Conservation (phyloP, 768 basidiomycete species). For the Botryobasidium botryosum region DNA sequence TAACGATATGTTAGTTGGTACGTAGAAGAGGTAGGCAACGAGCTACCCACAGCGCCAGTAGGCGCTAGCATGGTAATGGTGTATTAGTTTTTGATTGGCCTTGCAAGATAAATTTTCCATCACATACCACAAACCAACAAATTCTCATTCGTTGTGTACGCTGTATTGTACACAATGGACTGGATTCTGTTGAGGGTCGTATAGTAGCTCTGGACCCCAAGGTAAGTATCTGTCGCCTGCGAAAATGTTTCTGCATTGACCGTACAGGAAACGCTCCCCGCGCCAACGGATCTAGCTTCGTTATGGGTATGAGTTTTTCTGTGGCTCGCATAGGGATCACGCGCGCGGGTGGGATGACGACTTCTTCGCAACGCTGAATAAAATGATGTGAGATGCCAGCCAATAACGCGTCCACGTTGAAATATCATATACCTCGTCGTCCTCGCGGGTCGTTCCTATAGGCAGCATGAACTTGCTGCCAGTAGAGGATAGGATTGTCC, state of each 20-base stretch:
- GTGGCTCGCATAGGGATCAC: slow-evolving; percentile 50
- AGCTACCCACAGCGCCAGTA: slow-evolving; percentile 73
- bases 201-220: slow-evolving; percentile 31
- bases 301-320: slow-evolving; percentile 55
- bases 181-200: slow-evolving; percentile 80
- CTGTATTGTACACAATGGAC: slow-evolving; percentile 84
- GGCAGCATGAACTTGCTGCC: slow-evolving; percentile 74
- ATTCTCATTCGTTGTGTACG: slow-evolving; percentile 92
- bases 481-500: slow-evolving; percentile 49
- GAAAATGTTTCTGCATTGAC: slow-evolving; percentile 5
- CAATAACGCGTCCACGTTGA: too few species aligned
- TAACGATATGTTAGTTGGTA: slow-evolving; percentile 2
- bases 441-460: slow-evolving; percentile 53
- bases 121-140: slow-evolving; percentile 74
- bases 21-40: too few species aligned
- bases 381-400: slow-evolving; percentile 3
- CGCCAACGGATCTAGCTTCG: slow-evolving; percentile 59
- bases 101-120: slow-evolving; percentile 2
- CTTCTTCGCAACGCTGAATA: slow-evolving; percentile 69
- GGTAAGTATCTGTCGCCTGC: background rate
- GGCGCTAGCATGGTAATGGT: slow-evolving; percentile 42
- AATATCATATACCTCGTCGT: slow-evolving; percentile 38
- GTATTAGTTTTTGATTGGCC: background rate
- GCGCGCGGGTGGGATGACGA: slow-evolving; percentile 70
- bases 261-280: slow-evolving; percentile 72